These are phyloP conservation scores for Fraxinus dipetala DNA, from an alignment of 305 asterid species.

Conservation along the genomic window DNA sequence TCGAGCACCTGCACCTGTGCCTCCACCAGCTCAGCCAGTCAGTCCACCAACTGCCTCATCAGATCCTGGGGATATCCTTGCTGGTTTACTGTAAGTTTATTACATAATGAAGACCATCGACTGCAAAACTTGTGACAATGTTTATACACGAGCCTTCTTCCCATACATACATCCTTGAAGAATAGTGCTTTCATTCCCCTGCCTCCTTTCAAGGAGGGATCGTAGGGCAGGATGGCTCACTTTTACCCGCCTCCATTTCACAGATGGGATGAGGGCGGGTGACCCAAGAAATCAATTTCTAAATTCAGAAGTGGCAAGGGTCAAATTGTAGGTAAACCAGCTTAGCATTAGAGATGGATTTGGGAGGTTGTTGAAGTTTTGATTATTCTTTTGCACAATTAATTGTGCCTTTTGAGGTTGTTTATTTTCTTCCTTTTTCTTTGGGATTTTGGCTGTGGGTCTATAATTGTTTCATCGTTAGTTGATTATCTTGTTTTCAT, in stretches of 20 bases:
- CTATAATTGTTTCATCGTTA: constrained; percentile 5
- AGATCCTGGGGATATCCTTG: constrained; percentile 91
- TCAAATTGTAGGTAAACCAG: constrained; percentile 33
- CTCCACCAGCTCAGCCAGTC: constrained; percentile 56
- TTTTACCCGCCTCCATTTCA: not conserved
- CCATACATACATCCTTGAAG: constrained; percentile 18
- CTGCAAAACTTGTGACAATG: constrained; percentile 39
- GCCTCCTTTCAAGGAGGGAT: not conserved
- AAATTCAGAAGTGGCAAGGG: constrained; percentile 30
- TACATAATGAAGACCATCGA: constrained; percentile 5
- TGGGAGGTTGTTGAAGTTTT: constrained; percentile 45
- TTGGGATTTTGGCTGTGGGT: constrained; percentile 22
- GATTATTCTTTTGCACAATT: constrained; percentile 63
- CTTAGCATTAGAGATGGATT: constrained; percentile 38
- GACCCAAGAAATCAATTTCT: constrained; percentile 9
- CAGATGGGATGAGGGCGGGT: constrained; percentile 55
- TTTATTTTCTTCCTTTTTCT: constrained; percentile 22
- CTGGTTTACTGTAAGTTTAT: constrained; percentile 70
- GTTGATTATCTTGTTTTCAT: constrained; percentile 30
- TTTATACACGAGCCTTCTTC: constrained; percentile 39
- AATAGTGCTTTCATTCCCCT: not conserved
- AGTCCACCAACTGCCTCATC: constrained; percentile 53
- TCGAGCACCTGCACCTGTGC: constrained; percentile 40
- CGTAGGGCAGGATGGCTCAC: not conserved
- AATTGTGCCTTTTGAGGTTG: constrained; percentile 44